A percentile compares a stretch with the other conserved stretches of the same genome.
Conservation (phyloP, 345 rosid species). For the Ceriops tagal region DNA sequence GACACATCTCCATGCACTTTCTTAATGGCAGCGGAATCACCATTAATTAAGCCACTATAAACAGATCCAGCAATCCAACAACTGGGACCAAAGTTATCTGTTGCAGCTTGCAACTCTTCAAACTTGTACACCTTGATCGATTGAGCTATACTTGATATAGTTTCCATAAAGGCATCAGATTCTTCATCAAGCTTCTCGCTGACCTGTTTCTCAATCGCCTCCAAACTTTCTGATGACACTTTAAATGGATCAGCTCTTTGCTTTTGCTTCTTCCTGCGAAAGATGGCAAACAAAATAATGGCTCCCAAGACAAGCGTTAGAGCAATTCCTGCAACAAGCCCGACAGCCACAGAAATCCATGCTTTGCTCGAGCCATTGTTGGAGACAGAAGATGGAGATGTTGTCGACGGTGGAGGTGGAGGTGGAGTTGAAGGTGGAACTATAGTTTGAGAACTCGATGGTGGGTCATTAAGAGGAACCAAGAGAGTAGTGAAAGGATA, state of each 20-base stretch:
- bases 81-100: slow-evolving; percentile 54
- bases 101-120: slow-evolving; percentile 57
- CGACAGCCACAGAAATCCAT: slow-evolving; percentile 57
- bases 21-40: slow-evolving; percentile 73
- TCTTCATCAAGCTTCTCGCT: slow-evolving; percentile 40
- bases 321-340: slow-evolving; percentile 46
- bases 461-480: slow-evolving; percentile 29
- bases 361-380: slow-evolving; percentile 31
- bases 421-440: slow-evolving; percentile 16
- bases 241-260: slow-evolving; percentile 12
- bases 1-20: slow-evolving; percentile 62
- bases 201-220: slow-evolving; percentile 32
- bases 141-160: slow-evolving; percentile 45
- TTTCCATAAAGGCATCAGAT: slow-evolving; percentile 37
- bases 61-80: slow-evolving; percentile 54
- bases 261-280: slow-evolving; percentile 23
- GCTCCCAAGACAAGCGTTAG: slow-evolving; percentile 25
- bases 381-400: slow-evolving; percentile 20
- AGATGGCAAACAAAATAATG: slow-evolving; percentile 29
- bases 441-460: slow-evolving; percentile 28
- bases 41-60: slow-evolving; percentile 54
- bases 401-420: slow-evolving; percentile 23
- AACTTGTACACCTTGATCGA: slow-evolving; percentile 57
- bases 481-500: slow-evolving; percentile 34
- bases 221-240: slow-evolving; percentile 24